A percentile compares a stretch with the other conserved stretches of the same genome.
Conservation (phyloP, 805 yeast genomes). For the Suhomyces tanzawaensis region DNA sequence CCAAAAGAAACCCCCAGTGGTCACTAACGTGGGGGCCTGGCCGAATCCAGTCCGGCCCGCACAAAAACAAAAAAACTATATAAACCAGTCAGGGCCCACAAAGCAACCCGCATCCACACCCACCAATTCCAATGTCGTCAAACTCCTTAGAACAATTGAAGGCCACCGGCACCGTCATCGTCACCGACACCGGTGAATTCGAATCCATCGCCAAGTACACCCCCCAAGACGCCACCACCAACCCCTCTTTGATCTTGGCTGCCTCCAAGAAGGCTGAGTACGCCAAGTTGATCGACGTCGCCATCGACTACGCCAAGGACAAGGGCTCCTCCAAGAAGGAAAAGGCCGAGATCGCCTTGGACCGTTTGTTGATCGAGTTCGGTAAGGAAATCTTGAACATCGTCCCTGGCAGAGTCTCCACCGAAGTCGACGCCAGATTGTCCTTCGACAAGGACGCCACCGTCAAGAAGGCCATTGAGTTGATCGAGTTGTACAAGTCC, state of each 20-base stretch:
- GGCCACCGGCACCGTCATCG: slow-evolving; percentile 93
- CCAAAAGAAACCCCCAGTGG: too few species aligned
- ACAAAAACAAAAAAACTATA: not conserved
- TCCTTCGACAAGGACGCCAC: slow-evolving; percentile 95
- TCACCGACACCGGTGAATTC: slow-evolving; percentile 98
- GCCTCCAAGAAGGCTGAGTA: slow-evolving; percentile 90
- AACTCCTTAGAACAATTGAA: slow-evolving; percentile 89
- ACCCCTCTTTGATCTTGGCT: slow-evolving; percentile 95
- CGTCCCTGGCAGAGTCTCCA: slow-evolving; percentile 98
- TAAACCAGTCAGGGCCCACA: not conserved
- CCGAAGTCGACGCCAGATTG: slow-evolving; percentile 98
- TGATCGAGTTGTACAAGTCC: slow-evolving; percentile 82
- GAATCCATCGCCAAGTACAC: slow-evolving; percentile 96
- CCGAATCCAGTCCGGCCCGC: not conserved
- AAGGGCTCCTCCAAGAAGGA: slow-evolving; percentile 56
- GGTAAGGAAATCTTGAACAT: slow-evolving; percentile 90
- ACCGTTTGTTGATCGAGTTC: slow-evolving; percentile 90
- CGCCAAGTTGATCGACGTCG: slow-evolving; percentile 84
- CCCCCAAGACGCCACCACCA: slow-evolving; percentile 99
- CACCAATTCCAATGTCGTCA: slow-evolving; percentile 12
- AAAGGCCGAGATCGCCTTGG: slow-evolving; percentile 81
- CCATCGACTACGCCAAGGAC: slow-evolving; percentile 81
- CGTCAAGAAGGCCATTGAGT: slow-evolving; percentile 86
- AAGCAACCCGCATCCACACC: not conserved
- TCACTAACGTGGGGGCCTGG: not conserved